phyloP scores from a whole-genome alignment of 2,329 filamentous ascomycete species.

The Pyrenophora graminea region DNA sequence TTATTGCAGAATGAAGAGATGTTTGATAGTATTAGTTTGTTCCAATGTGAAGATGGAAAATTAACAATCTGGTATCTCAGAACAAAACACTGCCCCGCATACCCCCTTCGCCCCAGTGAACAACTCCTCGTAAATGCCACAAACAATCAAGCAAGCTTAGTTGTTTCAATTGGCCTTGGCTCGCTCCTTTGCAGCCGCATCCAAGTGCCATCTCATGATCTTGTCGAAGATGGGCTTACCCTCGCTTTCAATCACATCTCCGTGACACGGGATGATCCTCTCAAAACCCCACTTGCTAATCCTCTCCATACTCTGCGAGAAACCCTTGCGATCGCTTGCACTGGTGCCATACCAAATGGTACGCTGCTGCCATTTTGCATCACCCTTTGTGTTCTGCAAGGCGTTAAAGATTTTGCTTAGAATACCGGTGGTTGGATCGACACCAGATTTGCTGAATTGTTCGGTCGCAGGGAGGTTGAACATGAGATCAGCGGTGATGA shows the following conservation, averaged over 20 bases:
- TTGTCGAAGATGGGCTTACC: conserved; percentile 78
- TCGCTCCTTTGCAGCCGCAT: conserved; percentile 27
- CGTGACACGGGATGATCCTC: conserved; percentile 87
- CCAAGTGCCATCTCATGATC: conserved; percentile 82
- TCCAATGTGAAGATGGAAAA: too few species aligned
- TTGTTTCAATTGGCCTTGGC: conserved; percentile 3
- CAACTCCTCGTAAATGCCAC: background rate
- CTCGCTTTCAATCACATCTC: conserved; percentile 77
- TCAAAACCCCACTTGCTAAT: conserved; percentile 85
- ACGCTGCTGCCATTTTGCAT: conserved; percentile 68
- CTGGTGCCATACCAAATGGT: conserved; percentile 78
- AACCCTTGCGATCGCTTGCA: conserved; percentile 65
- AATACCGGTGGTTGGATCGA: conserved; percentile 61
- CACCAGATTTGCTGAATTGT: conserved; percentile 68
- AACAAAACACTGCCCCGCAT: too few species aligned
- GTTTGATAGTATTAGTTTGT: too few species aligned
- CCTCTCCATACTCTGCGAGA: conserved; percentile 68
- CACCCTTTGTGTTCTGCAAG: conserved; percentile 67
- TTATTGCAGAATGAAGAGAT: too few species aligned
- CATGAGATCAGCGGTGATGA: conserved; percentile 88
- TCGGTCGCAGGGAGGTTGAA: conserved; percentile 90
- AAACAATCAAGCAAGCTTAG: background rate
- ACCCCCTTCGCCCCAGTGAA: background rate
- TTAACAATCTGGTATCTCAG: too few species aligned
- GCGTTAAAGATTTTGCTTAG: conserved; percentile 61